Evolutionary conservation across 495 filamentous ascomycete species (phyloP).

Genomic region (Hypoxylon trugodes): DNA sequence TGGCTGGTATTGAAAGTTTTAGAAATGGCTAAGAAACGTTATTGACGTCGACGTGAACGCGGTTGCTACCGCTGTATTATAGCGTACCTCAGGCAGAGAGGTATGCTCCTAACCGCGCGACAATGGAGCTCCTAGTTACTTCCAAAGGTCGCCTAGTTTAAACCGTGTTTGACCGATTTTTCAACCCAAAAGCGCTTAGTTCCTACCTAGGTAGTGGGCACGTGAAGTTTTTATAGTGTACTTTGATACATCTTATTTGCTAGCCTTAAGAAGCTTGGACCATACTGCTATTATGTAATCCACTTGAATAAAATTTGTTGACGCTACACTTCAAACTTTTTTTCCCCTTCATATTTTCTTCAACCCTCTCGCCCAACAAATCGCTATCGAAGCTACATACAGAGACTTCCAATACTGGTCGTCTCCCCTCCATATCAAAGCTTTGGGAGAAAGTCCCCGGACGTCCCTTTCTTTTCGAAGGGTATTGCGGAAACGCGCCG

Average conservation of each 20-base stretch:
- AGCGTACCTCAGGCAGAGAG: no score
- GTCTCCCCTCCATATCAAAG: constrained; percentile 56
- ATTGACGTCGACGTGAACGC: background rate
- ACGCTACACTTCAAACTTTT: background rate
- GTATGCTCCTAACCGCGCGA: no score
- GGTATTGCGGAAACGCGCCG: constrained; percentile 94
- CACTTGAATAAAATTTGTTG: no score
- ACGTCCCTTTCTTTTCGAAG: constrained; percentile 71
- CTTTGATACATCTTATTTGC: no score
- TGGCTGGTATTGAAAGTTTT: no score
- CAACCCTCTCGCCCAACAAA: constrained; percentile 95
- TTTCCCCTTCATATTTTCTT: constrained; percentile 53
- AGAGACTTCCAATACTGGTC: constrained; percentile 64
- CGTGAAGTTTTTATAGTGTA: no score
- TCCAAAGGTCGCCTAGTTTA: background rate
- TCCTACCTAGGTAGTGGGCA: no score
- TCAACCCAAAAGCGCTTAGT: background rate
- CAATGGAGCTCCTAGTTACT: no score
- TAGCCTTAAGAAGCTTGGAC: no score
- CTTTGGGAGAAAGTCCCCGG: constrained; percentile 99
- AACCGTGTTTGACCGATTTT: background rate
- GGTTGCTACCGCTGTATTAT: background rate
- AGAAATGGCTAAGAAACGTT: background rate
- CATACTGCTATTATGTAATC: no score
- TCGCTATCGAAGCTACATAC: constrained; percentile 99